phyloP scores from a whole-genome alignment of 345 rosid species.

The Sisymbrium altissimum region DNA sequence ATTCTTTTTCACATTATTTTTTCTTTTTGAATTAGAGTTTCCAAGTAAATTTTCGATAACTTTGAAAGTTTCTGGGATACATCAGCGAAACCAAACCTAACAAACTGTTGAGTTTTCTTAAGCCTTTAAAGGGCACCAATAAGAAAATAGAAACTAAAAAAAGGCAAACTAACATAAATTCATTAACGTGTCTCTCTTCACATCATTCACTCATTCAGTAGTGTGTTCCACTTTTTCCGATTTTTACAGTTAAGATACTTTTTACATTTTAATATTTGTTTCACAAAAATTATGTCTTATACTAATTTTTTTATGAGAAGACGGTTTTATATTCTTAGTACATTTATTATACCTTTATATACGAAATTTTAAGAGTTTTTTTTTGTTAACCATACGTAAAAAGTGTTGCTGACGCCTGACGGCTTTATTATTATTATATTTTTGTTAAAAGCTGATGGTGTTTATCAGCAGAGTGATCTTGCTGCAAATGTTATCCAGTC shows the following conservation, averaged over 20 bases:
- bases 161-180: background rate
- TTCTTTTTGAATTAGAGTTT: no score
- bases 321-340: background rate
- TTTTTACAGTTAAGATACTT: no score
- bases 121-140: background rate
- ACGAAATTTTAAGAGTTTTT: background rate
- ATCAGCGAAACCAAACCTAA: constrained; percentile 11
- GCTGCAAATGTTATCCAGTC: constrained; percentile 1
- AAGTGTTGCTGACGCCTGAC: background rate
- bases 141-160: background rate
- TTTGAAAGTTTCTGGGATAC: background rate
- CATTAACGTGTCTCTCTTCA: background rate
- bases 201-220: background rate
- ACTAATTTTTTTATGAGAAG: background rate
- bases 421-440: background rate
- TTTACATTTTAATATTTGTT: no score
- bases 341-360: background rate
- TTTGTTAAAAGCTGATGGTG: background rate
- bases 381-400: background rate
- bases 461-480: background rate
- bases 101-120: background rate
- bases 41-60: background rate
- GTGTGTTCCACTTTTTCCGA: background rate
- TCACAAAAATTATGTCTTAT: background rate
- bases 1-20: background rate